A percentile compares a stretch with the other conserved stretches of the same genome.
Evolutionary conservation across 192 early-diverging fungal genomes (phyloP).

Genomic region (Thoreauomyces humboldtii): DNA sequence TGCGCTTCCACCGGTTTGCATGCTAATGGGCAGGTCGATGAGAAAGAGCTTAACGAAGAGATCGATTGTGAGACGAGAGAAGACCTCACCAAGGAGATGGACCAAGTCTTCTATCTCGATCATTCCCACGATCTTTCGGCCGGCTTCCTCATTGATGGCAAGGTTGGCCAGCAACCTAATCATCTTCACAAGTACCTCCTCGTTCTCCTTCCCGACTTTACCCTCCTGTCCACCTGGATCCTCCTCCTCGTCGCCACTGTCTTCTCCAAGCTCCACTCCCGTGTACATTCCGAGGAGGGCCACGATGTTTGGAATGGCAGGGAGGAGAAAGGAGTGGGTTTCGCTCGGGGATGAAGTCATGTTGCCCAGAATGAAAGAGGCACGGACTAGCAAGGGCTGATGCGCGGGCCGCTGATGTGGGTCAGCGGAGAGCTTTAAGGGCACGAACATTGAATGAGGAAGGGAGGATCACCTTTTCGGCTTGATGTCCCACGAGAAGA

Average conservation of each 20-base stretch:
- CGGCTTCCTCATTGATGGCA: constrained; percentile 28
- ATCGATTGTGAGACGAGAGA: no score
- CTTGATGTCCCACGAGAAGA: constrained; percentile 32
- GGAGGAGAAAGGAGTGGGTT: not conserved
- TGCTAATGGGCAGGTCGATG: not conserved
- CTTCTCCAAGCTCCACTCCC: constrained; percentile 12
- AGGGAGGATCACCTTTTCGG: constrained; percentile 23
- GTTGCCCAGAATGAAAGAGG: constrained; percentile 46
- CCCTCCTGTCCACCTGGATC: not conserved
- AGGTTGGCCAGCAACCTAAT: constrained; percentile 43
- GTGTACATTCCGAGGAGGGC: constrained; percentile 40
- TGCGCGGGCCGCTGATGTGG: no score
- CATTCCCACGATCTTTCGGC: constrained; percentile 34
- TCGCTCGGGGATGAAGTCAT: constrained; percentile 21
- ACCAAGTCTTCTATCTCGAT: constrained; percentile 42
- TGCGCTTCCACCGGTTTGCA: constrained; percentile 7
- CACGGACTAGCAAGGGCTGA: constrained; percentile 40
- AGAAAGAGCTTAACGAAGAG: no score
- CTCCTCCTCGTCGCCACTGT: constrained; percentile 20
- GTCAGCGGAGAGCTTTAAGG: no score
- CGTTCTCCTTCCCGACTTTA: constrained; percentile 12
- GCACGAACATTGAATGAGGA: no score
- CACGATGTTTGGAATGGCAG: constrained; percentile 26
- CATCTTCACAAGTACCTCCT: constrained; percentile 47
- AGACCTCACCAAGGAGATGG: constrained; percentile 39